Evolutionary conservation across 2,329 filamentous ascomycete genomes (phyloP), one percentile per base, ranked within the genome.

Genomic region (Phyllosticta citriasiana): DNA sequence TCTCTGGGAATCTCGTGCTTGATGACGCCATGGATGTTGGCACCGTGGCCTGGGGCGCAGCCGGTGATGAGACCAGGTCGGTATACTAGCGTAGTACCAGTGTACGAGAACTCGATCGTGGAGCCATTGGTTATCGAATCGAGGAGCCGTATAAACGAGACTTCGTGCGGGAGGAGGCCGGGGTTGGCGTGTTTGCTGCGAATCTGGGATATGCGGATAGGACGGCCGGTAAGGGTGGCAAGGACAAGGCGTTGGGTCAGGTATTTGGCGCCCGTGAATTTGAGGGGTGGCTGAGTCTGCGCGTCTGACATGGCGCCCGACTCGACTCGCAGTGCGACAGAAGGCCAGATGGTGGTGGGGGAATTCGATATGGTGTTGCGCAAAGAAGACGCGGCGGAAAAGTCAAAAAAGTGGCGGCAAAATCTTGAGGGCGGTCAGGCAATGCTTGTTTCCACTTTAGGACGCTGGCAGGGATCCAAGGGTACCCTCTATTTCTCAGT

Each of bases 41-140:
- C 87, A 68, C 90, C 90, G 57, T 87, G 82, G 19, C 90, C 91
- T 22, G 88, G 81, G 25, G 88, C 85, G 55, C 87, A 88, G 64
- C 94, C 94, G 0, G 91, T 94, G 69, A 99, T 95, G 51, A 99
- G 80, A 40, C 94, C 94, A 0, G 94, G 94, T 66, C 89, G 88
- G 77, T 95, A 99, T 47, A 92, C 87, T 61, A 99, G 84, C 1
- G 91, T 92, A 0, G 94, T 97, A 71, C 94, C 94, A 1, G 91
- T 97, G 77, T 96, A 94, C 10, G 91, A 96, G 67, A 99, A 96
- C 70, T 97, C 92, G 77, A 97, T 91, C 61, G 88, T 86, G 62
- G 89, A 89, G 76, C 94, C 94, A 80, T 99, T 99, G 70, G 94
- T 99, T 69, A 99, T 82, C 67, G 90, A 84, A 75, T 97, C 94